Conservation (phyloP, 2,329 filamentous ascomycete genomes). For the Ascochyta clinopodiicola region DNA sequence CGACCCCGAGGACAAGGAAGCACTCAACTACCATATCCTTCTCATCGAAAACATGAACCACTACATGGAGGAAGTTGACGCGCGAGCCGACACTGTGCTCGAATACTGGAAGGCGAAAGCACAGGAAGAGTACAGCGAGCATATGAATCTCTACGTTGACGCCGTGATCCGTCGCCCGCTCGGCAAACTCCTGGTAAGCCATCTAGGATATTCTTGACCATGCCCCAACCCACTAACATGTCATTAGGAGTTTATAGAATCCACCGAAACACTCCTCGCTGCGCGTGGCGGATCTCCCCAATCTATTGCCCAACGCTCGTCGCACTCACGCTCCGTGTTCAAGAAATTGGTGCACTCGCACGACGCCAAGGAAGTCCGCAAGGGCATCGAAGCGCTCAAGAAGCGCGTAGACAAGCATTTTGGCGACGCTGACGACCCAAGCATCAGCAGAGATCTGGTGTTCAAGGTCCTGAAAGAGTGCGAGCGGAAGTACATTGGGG, state of each 20-base stretch:
- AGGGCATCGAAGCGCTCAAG: constrained; percentile 86
- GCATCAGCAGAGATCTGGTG: constrained; percentile 65
- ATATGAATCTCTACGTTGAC: constrained; percentile 85
- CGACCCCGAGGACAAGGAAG: constrained; percentile 90
- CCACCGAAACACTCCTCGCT: constrained; percentile 75
- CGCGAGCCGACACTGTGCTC: constrained; percentile 74
- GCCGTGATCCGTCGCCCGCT: constrained; percentile 88
- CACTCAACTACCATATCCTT: constrained; percentile 94
- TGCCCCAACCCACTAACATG: constrained; percentile 15
- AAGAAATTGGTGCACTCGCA: constrained; percentile 84
- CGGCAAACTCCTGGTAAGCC: constrained; percentile 75
- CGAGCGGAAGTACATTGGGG: constrained; percentile 62
- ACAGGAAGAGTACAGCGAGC: constrained; percentile 78
- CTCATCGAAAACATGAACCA: constrained; percentile 99
- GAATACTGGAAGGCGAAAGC: constrained; percentile 84
- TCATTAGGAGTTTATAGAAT: constrained; percentile 79
- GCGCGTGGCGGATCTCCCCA: constrained; percentile 57
- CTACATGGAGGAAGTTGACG: constrained; percentile 89
- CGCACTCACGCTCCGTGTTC: constrained; percentile 80
- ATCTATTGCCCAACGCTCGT: constrained; percentile 78
- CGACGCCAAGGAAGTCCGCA: constrained; percentile 83
- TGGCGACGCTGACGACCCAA: constrained; percentile 81
- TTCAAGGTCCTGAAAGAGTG: constrained; percentile 67
- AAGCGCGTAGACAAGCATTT: constrained; percentile 98
- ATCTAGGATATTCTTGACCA: not conserved